Evolutionary conservation across 495 filamentous ascomycete genomes (phyloP), one percentile per base, ranked within the genome.

Genomic region (Neurospora sp.): DNA sequence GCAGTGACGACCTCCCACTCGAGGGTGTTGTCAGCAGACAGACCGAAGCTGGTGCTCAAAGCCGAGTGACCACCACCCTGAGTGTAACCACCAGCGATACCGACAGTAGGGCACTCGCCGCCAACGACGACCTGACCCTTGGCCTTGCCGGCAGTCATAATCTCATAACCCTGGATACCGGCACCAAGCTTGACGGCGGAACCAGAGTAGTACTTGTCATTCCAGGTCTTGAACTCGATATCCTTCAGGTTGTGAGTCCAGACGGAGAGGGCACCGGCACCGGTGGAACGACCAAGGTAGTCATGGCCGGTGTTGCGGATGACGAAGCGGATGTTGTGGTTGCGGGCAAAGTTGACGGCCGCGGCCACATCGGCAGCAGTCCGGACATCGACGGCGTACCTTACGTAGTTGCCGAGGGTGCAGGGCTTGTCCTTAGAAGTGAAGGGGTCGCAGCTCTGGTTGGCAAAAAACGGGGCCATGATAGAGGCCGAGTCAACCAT

Each of bases 21-120:
- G 3, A 92, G 84, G 0, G 85, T 81, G 71, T 90, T 84, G 74
- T 92, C 90, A 1, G 90, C 88, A 2, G 80, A 88, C 1, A 92
- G 79, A 0, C 91, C 91, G 69, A 88, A 89, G 6, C 79, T 81
- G 3, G 86, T 86, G 40, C 80, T 78, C 2, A 92, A 79, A 0
- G 78, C 86, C 13, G 81, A 80, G 75, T 92, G 90, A 5, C 91
- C 91, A 34, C 90, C 90, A 5, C 89, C 90, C 77, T 89, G 87
- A 24, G 81, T 87, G 74, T 89, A 88, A 8, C 86, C 86, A 38
- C 86, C 87, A 5, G 83, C 82, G 28, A 83, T 69, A n/a, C 87
- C 87, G 31, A 89, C 87, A 7, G 84, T 87, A 3, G 82, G 80
- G 74, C 86, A 88, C 66, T 85, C 83, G 9, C 85, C 86, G 17